These are phyloP conservation scores for Euphorbia corollata DNA, from an alignment of 441 rosid species.

Conservation along the genomic window DNA sequence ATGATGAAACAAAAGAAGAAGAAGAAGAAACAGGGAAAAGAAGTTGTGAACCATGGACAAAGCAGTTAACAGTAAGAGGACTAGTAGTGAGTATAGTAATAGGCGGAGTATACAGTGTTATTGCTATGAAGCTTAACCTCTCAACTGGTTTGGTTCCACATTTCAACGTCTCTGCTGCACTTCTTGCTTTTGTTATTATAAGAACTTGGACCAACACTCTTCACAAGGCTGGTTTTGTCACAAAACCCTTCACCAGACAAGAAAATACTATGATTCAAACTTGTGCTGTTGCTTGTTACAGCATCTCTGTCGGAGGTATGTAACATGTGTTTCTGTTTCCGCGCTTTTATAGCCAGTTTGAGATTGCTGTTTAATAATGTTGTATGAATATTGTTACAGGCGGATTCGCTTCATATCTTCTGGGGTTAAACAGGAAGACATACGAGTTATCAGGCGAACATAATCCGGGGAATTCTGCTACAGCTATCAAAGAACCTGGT, in stretches of 20 bases:
- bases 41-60: constrained; percentile 58
- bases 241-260: constrained; percentile 82
- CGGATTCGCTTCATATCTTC: constrained; percentile 81
- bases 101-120: constrained; percentile 74
- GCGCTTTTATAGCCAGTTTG: too few relatives aligned
- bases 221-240: constrained; percentile 49
- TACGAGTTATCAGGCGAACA: constrained; percentile 56
- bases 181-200: constrained; percentile 60
- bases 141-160: constrained; percentile 86
- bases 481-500: constrained; percentile 66
- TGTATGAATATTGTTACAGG: constrained; percentile 31
- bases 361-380: too few relatives aligned
- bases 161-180: constrained; percentile 91
- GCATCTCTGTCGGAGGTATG: constrained; percentile 76
- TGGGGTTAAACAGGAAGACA: constrained; percentile 72
- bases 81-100: constrained; percentile 56
- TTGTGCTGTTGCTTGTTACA: constrained; percentile 86
- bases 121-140: constrained; percentile 75
- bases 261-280: constrained; percentile 90
- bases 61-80: constrained; percentile 71
- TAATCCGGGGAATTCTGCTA: constrained; percentile 58
- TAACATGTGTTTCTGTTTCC: too few relatives aligned
- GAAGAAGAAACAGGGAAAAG: constrained; percentile 18
- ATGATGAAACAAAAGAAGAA: constrained; percentile 14
- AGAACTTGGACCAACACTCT: constrained; percentile 71